Evolutionary conservation across 805 yeast genomes (phyloP), one percentile per base, ranked within the genome.

Genomic region (Kodamaea hsintzibuensis): DNA sequence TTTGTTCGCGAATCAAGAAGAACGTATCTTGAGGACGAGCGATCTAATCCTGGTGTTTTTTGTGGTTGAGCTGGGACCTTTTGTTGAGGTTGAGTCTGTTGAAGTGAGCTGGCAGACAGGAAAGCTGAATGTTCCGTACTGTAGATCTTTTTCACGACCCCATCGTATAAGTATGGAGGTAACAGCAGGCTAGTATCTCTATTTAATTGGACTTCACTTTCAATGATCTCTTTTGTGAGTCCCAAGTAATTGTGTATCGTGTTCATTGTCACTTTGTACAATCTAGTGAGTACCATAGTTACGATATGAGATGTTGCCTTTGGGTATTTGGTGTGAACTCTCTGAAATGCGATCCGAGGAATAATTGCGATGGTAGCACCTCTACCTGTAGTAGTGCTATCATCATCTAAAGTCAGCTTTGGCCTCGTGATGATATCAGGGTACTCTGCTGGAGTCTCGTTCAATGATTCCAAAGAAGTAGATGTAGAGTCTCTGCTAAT

Each of bases 241-340:
- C 96, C 97, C 48, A 93, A 74, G 67, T 93, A 95, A 57, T 83
- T 81, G 66, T 92, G 95, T 8, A 95, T 89, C 0, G 98, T 89
- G 64, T 89, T 92, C 69, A 93, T 85, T 0, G 98, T 93, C 7
- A 95, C 97, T 60, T 96, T 82, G 66, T 91, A 90, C 51, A 95
- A 77, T 57, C 96, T 81, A 1, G 96, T 86, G 53, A 93, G 72
- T 19, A 93, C 90, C 83, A 93, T 91, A 62, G 96, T 97, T 12
- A 93, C 93, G 30, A 95, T 92, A 68, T 92, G 97, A 0, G 97
- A 89, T 0, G 97, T 87, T 0, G 97, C 89, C 57, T 88, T 83
- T 5, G 98, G 98, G 64, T 85, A 90, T 61, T 85, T 88, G 30
- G 74, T 66, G 6, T 88, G 86, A 40, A 93, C 79, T 51, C 88